These are phyloP conservation scores for Penicillium frequentans DNA, from an alignment of 2,329 filamentous ascomycete genomes.

Conservation along the genomic window DNA sequence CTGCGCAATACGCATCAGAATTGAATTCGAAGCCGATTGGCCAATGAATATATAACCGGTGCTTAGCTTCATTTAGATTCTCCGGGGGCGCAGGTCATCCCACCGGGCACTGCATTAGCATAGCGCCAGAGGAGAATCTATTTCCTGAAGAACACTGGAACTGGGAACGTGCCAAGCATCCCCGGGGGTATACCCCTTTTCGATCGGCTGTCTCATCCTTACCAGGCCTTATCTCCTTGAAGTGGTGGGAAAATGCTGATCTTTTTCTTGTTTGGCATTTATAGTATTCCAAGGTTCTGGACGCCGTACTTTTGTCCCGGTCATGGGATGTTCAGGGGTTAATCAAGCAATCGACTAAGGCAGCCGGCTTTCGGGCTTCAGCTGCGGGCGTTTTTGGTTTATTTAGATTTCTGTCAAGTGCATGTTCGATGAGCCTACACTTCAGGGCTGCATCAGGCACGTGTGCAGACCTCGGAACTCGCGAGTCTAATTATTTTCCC, in stretches of 20 bases:
- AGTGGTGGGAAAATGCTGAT: background rate
- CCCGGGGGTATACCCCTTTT: constrained; percentile 12
- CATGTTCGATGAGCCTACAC: too few species aligned
- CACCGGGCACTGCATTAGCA: constrained; percentile 8
- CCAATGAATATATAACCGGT: background rate
- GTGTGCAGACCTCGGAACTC: too few species aligned
- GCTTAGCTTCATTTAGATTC: constrained; percentile 3
- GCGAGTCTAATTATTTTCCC: too few species aligned
- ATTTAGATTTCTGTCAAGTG: too few species aligned
- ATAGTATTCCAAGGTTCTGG: background rate
- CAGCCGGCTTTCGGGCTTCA: background rate
- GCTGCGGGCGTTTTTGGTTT: too few species aligned
- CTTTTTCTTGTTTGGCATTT: background rate
- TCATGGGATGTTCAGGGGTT: background rate
- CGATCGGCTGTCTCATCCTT: background rate
- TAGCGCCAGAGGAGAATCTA: constrained; percentile 6
- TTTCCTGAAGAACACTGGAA: constrained; percentile 6
- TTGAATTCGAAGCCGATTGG: constrained; percentile 5
- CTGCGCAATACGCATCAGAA: background rate
- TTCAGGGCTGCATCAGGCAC: too few species aligned
- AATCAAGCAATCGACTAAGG: background rate
- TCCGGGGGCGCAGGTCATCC: background rate
- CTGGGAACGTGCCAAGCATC: background rate
- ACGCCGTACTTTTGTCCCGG: background rate
- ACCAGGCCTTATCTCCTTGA: background rate